Base-by-base conservation (phyloP, 2,329 filamentous ascomycete genomes). In the Pseudovirgaria hyperparasitica region DNA sequence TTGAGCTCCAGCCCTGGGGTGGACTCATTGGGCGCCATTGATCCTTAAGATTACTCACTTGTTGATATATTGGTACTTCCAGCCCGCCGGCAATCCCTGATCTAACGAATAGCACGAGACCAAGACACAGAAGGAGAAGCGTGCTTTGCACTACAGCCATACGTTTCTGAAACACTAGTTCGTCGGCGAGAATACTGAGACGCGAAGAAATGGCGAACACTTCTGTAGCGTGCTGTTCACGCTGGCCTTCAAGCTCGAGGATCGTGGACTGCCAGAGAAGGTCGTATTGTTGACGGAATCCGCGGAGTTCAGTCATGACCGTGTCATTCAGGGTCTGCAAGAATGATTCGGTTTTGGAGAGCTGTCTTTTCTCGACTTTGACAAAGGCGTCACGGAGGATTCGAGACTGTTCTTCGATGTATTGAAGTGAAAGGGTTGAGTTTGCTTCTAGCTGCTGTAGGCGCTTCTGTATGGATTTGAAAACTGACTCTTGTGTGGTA, bases 231-330 rank as follows among this genome's bases (percentile, higher is more conserved):
- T 82, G 82, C 40, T 84, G 76, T 46, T 92, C 80, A 22, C 84
- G 76, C 51, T 94, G 87, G 22, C 75, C 76, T 49, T 94, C 85
- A 9, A 96, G 70, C 16, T 92, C 86, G 29, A 93, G 76, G 13
- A 94, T 78, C 8, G 92, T 94, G 12, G 81, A 87, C 54, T 93
- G 86, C 86, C 87, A 96, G 9, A 96, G 75, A 46, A 94, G 82
- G 47, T 96, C 87, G 52, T 96, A 96, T 50, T 94, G 81, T 32
- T 76, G 72, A 27, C 82, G 72, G 26, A 52, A 52, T 15, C 40
- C 41, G 32, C 48, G 48, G n/a, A 52, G 34, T 51, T 98, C 90
- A 10, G 71, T 67, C 20, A 92, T 67, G 1, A 96, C 84, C 0
- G 86, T 94, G 24, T 64, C 66, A 51, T 98, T 98, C n/a, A 98